A percentile compares a stretch with the other conserved stretches of the same genome.
Conservation (phyloP, 2,329 filamentous ascomycete species). For the Penicillium sp. region DNA sequence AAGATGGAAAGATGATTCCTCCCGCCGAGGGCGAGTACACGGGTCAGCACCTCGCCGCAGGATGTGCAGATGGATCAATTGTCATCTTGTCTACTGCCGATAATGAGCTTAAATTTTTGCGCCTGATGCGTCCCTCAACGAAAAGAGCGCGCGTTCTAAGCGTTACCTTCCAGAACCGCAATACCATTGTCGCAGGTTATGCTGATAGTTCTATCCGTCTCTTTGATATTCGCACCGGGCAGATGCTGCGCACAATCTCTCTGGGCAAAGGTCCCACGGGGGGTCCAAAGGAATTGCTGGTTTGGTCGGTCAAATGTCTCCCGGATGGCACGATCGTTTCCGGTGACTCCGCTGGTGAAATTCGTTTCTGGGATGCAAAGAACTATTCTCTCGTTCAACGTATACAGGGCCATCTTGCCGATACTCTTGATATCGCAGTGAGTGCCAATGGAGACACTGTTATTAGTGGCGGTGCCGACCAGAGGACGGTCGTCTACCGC, state of each 20-base stretch:
- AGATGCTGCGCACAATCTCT: slow-evolving; percentile 76
- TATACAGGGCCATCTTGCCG: slow-evolving; percentile 81
- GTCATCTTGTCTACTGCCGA: slow-evolving; percentile 85
- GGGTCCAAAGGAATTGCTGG: slow-evolving; percentile 78
- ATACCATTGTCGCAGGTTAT: slow-evolving; percentile 83
- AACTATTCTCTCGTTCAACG: slow-evolving; percentile 86
- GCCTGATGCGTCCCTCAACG: slow-evolving; percentile 71
- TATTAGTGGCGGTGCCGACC: slow-evolving; percentile 88
- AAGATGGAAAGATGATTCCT: slow-evolving; percentile 35
- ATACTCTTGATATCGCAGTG: slow-evolving; percentile 82
- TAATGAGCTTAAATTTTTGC: slow-evolving; percentile 75
- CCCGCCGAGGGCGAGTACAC: slow-evolving; percentile 41
- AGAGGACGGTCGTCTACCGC: slow-evolving; percentile 79
- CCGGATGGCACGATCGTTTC: slow-evolving; percentile 87
- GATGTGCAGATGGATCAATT: slow-evolving; percentile 87
- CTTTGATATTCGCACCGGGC: slow-evolving; percentile 78
- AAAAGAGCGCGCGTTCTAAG: slow-evolving; percentile 89
- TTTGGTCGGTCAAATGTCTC: slow-evolving; percentile 90
- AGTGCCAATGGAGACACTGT: slow-evolving; percentile 78
- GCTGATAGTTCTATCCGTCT: slow-evolving; percentile 94
- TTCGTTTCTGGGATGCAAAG: slow-evolving; percentile 90
- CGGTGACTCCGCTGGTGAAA: slow-evolving; percentile 89
- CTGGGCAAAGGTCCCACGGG: slow-evolving; percentile 74
- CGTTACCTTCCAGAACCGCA: slow-evolving; percentile 81
- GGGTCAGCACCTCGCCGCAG: slow-evolving; percentile 70